Evolutionary conservation across 1,284 basidiomycete genomes (phyloP).

Genomic region (Takashimella tepidaria): DNA sequence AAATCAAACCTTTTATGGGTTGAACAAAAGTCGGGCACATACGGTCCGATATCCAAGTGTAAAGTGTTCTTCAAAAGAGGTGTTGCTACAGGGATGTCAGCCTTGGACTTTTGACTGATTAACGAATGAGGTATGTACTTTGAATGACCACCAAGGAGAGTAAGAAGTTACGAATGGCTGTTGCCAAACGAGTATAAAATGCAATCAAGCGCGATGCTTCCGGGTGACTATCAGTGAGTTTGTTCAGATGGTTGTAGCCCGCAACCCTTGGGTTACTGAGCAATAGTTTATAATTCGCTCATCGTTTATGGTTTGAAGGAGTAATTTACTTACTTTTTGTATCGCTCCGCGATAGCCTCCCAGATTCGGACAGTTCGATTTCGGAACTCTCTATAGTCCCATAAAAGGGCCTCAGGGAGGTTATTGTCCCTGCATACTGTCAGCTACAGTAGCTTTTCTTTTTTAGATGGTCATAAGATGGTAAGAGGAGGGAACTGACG

Average conservation of each 20-base stretch:
- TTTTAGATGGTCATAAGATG: too few species aligned
- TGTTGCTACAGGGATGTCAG: too few species aligned
- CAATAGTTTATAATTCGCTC: too few species aligned
- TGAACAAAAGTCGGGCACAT: constrained; percentile 2
- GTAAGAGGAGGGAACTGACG: constrained; percentile 31
- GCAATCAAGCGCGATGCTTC: constrained; percentile 50
- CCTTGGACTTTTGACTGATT: too few species aligned
- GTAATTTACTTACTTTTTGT: constrained; percentile 51
- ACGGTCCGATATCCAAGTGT: not conserved
- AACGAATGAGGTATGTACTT: too few species aligned
- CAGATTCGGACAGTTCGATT: constrained; percentile 65
- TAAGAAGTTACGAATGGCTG: constrained; percentile 52
- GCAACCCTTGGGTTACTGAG: constrained; percentile 55
- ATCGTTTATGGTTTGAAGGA: too few species aligned
- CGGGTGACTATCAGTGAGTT: constrained; percentile 57
- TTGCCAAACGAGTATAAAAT: constrained; percentile 62
- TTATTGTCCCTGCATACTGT: constrained; percentile 54
- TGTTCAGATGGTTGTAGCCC: constrained; percentile 67
- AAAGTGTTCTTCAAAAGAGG: constrained; percentile 3
- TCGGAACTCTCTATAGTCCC: constrained; percentile 69
- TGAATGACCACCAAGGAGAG: not conserved
- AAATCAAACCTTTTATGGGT: not conserved
- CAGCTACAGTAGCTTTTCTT: constrained; percentile 26
- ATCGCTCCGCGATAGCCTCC: constrained; percentile 60
- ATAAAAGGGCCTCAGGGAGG: constrained; percentile 48